Evolutionary conservation across 352 stramenopile species (phyloP).

Genomic region (Globisporangium barbulae): DNA sequence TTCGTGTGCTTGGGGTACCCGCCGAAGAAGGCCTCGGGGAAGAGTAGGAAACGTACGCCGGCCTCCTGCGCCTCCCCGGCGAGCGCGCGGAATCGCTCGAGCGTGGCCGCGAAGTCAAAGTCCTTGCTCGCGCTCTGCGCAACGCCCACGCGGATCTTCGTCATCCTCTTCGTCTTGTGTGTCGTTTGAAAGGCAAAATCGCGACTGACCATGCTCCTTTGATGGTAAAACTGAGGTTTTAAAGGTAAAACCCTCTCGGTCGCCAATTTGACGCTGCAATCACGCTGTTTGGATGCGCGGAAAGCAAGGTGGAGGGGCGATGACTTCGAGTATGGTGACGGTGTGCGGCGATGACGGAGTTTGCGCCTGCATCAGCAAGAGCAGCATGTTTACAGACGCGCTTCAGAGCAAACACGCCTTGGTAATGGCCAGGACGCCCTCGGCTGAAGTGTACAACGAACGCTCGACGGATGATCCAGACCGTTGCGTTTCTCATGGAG

Average conservation of each 20-base stretch:
- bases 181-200: neutral
- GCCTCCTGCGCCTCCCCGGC: constrained; percentile 10
- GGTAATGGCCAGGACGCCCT: no score
- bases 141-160: constrained; percentile 18
- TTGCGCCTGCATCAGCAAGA: no score
- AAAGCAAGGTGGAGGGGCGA: neutral
- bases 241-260: neutral
- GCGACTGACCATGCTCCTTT: neutral
- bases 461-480: no score
- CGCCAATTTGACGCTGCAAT: neutral
- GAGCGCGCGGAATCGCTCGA: constrained; percentile 20
- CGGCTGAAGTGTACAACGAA: no score
- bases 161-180: neutral
- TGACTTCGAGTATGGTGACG: neutral
- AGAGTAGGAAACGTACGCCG: constrained; percentile 22
- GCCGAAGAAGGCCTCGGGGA: constrained; percentile 27
- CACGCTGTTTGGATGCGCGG: constrained; percentile 2
- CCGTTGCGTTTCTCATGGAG: no score
- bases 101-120: constrained; percentile 24
- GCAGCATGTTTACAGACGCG: no score
- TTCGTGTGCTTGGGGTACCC: constrained; percentile 26
- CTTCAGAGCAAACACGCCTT: no score
- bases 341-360: neutral
- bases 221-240: neutral
- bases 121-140: constrained; percentile 22